phyloP scores from a whole-genome alignment of 345 rosid genomes.

The Limnanthes douglasii region DNA sequence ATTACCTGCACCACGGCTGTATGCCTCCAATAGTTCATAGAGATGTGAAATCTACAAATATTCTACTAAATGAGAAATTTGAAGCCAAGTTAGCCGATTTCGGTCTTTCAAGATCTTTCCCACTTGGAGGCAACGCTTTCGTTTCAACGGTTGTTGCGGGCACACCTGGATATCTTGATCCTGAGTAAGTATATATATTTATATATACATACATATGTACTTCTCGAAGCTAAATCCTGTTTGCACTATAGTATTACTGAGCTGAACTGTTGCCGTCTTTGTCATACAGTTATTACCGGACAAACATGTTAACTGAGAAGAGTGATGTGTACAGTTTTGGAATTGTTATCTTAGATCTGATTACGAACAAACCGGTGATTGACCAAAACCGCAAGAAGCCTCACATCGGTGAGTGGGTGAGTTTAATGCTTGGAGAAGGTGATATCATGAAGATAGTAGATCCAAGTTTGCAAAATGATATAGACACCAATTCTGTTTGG shows the following conservation, averaged over 20 bases:
- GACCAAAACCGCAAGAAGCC: constrained; percentile 7
- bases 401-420: constrained; percentile 25
- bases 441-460: constrained; percentile 29
- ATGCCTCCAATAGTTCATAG: constrained; percentile 46
- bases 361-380: constrained; percentile 27
- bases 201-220: neutral
- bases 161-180: constrained; percentile 43
- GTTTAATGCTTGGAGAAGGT: constrained; percentile 19
- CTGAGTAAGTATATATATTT: constrained; percentile 26
- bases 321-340: constrained; percentile 50
- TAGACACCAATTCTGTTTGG: constrained; percentile 27
- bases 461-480: constrained; percentile 21
- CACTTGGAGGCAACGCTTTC: constrained; percentile 14
- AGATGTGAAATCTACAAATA: constrained; percentile 39
- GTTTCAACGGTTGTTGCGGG: constrained; percentile 22
- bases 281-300: constrained; percentile 12
- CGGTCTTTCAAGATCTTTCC: constrained; percentile 36
- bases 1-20: constrained; percentile 33
- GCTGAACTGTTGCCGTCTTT: neutral
- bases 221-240: neutral
- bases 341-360: constrained; percentile 30
- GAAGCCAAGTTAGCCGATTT: constrained; percentile 48
- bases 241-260: neutral
- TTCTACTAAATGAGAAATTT: constrained; percentile 24
- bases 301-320: constrained; percentile 25